A percentile compares a stretch with the other conserved stretches of the same genome.
These are phyloP conservation scores for Candida ipomoeae DNA, from an alignment of 805 yeast species.

Conservation along the genomic window DNA sequence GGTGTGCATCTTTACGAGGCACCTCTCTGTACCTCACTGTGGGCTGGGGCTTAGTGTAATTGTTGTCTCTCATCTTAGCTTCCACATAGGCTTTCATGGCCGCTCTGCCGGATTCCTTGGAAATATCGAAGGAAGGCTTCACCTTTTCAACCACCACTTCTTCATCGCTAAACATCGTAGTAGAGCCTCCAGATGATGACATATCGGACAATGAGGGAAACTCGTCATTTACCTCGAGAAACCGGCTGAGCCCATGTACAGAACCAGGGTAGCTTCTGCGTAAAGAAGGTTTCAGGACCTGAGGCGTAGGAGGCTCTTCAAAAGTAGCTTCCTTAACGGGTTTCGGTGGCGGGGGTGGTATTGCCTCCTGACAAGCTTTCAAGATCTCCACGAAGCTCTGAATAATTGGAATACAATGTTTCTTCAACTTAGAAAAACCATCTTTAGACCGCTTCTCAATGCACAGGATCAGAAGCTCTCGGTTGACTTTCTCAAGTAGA, in stretches of 20 bases:
- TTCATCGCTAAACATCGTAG: neutral
- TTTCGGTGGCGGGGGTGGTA: neutral
- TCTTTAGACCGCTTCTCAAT: neutral
- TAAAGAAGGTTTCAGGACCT: neutral
- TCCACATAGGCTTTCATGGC: slow-evolving; percentile 10
- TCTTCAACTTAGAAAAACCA: neutral
- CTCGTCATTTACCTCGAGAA: neutral
- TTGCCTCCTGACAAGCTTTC: neutral
- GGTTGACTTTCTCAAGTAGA: neutral
- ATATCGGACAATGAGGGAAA: neutral
- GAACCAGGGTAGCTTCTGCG: slow-evolving; percentile 1
- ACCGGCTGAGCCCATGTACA: slow-evolving; percentile 1
- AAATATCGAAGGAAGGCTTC: slow-evolving; percentile 11
- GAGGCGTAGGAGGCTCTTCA: neutral
- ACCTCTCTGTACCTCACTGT: neutral
- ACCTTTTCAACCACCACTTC: neutral
- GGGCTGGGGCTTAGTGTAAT: neutral
- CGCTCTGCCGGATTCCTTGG: slow-evolving; percentile 13
- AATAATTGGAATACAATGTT: neutral
- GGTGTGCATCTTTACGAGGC: slow-evolving; percentile 1
- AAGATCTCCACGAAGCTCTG: neutral
- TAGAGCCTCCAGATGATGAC: neutral
- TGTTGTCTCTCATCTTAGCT: slow-evolving; percentile 5
- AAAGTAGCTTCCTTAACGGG: neutral
- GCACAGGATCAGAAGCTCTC: neutral